A percentile compares a stretch with the other conserved stretches of the same genome.
Conservation (phyloP, 345 rosid species). For the Barbarea vulgaris region DNA sequence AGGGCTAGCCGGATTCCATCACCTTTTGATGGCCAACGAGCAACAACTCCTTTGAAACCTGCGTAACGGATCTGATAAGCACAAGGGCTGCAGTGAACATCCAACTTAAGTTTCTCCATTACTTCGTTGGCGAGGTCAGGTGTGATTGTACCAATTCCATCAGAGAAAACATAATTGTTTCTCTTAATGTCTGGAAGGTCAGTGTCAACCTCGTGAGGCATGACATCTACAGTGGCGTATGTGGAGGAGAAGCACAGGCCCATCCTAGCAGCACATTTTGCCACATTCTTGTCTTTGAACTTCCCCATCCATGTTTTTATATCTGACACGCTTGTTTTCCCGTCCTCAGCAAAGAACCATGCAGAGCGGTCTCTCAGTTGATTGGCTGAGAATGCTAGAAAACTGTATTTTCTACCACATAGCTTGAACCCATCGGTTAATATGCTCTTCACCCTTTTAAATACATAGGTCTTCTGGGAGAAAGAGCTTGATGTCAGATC, state of each 20-base stretch:
- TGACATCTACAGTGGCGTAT: slow-evolving; percentile 79
- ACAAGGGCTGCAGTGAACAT: slow-evolving; percentile 55
- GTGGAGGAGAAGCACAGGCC: slow-evolving; percentile 98
- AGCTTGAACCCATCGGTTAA: slow-evolving; percentile 71
- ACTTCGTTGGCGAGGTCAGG: slow-evolving; percentile 84
- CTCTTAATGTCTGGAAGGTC: slow-evolving; percentile 64
- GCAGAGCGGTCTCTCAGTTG: slow-evolving; percentile 91
- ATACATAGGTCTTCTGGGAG: slow-evolving; percentile 69
- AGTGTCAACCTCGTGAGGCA: slow-evolving; percentile 49
- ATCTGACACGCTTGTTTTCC: slow-evolving; percentile 44
- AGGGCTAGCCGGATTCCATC: slow-evolving; percentile 65
- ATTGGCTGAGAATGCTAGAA: slow-evolving; percentile 90
- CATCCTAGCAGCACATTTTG: slow-evolving; percentile 95
- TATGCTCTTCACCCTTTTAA: slow-evolving; percentile 66
- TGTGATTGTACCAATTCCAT: slow-evolving; percentile 84
- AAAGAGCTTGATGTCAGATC: slow-evolving; percentile 52
- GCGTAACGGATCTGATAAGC: slow-evolving; percentile 95
- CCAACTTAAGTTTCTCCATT: slow-evolving; percentile 66
- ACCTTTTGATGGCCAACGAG: slow-evolving; percentile 79
- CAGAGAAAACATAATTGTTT: slow-evolving; percentile 68
- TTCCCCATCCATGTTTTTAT: slow-evolving; percentile 83
- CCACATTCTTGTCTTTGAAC: slow-evolving; percentile 62
- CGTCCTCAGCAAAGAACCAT: slow-evolving; percentile 91
- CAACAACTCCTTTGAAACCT: slow-evolving; percentile 90
- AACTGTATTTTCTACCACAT: slow-evolving; percentile 78